phyloP scores from a whole-genome alignment of 345 rosid genomes.

The Melaleuca alternifolia region DNA sequence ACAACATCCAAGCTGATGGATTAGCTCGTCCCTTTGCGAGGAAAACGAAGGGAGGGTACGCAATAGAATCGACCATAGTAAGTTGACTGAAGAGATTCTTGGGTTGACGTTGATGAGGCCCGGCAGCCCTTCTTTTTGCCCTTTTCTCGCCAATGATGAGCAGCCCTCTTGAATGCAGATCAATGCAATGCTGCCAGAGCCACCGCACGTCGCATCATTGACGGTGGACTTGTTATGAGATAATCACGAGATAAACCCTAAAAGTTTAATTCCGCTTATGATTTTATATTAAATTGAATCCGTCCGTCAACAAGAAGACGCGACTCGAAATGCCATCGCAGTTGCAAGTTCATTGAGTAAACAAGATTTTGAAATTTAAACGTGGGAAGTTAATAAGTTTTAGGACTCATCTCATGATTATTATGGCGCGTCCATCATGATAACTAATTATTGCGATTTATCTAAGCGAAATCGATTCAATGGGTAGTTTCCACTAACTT shows the following conservation, averaged over 20 bases:
- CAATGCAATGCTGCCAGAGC: neutral
- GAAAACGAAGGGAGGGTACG: neutral
- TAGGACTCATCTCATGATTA: neutral
- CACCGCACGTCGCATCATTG: neutral
- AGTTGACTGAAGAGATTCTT: neutral
- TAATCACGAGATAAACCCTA: neutral
- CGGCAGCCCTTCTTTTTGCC: neutral
- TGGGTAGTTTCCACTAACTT: neutral
- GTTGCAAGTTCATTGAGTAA: neutral
- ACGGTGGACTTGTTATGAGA: neutral
- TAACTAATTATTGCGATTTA: neutral
- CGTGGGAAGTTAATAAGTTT: neutral
- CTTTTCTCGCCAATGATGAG: neutral
- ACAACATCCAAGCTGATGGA: neutral
- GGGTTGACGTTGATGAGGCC: neutral
- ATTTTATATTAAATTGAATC: neutral
- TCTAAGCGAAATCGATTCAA: neutral
- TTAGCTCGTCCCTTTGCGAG: neutral
- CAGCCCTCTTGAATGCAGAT: neutral
- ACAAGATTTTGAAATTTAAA: neutral
- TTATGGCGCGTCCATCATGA: neutral
- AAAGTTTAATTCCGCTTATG: neutral
- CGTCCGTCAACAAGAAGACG: neutral
- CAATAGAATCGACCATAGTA: neutral
- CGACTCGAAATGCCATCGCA: neutral